A percentile compares a stretch with the other conserved stretches of the same genome.
These are phyloP conservation scores for Cephalotrichum gorgonifer DNA, from an alignment of 2,329 filamentous ascomycete species.

Conservation along the genomic window DNA sequence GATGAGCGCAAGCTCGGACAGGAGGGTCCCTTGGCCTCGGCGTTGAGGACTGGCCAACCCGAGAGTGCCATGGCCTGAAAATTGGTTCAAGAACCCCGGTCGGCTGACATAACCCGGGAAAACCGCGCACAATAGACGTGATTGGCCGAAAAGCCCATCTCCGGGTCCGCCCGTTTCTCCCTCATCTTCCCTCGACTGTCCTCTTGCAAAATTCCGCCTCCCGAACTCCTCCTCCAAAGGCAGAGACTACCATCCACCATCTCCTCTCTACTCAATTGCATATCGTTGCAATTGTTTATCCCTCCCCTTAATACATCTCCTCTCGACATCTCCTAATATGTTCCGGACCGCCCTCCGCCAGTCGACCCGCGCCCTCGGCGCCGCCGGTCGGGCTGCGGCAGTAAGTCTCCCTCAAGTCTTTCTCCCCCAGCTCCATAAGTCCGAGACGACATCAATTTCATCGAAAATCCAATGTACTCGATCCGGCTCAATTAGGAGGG, in stretches of 20 bases:
- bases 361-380: conserved; percentile 91
- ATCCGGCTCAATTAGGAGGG: conserved; percentile 11
- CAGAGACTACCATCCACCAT: conserved; percentile 40
- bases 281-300: conserved; percentile 51
- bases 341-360: conserved; percentile 98
- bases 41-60: neutral
- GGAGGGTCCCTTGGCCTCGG: too few species aligned
- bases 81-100: neutral
- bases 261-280: conserved; percentile 55
- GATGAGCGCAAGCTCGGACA: too few species aligned
- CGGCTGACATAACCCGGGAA: conserved; percentile 12
- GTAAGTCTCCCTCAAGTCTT: conserved; percentile 87
- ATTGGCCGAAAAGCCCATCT: conserved; percentile 22
- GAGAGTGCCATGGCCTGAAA: conserved; percentile 1
- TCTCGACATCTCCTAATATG: conserved; percentile 58
- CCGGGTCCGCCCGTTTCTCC: conserved; percentile 24
- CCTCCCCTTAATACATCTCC: conserved; percentile 19
- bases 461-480: conserved; percentile 29
- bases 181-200: conserved; percentile 30
- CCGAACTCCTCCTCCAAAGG: conserved; percentile 25
- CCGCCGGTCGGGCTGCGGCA: conserved; percentile 79
- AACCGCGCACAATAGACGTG: conserved; percentile 23
- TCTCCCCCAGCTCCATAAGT: conserved; percentile 21
- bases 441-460: conserved; percentile 33
- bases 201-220: conserved; percentile 9